A percentile compares a stretch with the other conserved stretches of the same genome.
Conservation (phyloP, 169 alveolate genomes). For the Perkinsus chesapeaki region DNA sequence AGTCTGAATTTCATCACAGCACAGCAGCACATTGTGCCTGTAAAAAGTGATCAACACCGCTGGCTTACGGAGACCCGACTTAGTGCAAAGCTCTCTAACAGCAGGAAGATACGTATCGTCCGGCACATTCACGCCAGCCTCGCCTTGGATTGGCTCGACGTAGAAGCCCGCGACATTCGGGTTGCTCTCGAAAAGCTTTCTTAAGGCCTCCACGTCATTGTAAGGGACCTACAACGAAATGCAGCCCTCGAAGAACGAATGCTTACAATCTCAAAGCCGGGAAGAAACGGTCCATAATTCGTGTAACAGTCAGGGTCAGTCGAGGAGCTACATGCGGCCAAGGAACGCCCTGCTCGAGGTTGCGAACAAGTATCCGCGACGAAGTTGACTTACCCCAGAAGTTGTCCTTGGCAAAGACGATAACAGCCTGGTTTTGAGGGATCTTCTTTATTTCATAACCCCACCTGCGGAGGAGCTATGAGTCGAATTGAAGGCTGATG, state of each 20-base stretch:
- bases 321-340: slow-evolving; percentile 78
- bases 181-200: slow-evolving; percentile 42
- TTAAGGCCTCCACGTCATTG: slow-evolving; percentile 31
- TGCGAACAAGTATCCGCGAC: slow-evolving; percentile 49
- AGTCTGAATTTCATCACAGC: slow-evolving; percentile 81
- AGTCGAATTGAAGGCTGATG: background rate
- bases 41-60: background rate
- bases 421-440: slow-evolving; percentile 66
- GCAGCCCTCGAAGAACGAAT: slow-evolving; percentile 49
- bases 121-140: slow-evolving; percentile 88
- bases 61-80: slow-evolving; percentile 32
- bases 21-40: slow-evolving; percentile 45
- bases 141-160: slow-evolving; percentile 90
- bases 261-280: slow-evolving; percentile 32
- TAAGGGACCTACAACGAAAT: slow-evolving; percentile 52
- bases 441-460: slow-evolving; percentile 80
- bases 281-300: slow-evolving; percentile 71
- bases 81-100: slow-evolving; percentile 61
- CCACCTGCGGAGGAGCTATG: slow-evolving; percentile 46
- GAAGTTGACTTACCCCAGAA: background rate
- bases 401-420: slow-evolving; percentile 51
- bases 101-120: slow-evolving; percentile 52
- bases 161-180: slow-evolving; percentile 70
- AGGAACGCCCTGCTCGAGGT: slow-evolving; percentile 85
- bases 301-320: slow-evolving; percentile 72